Base-by-base conservation (phyloP, 345 rosid species). In the Corchorus olitorius region DNA sequence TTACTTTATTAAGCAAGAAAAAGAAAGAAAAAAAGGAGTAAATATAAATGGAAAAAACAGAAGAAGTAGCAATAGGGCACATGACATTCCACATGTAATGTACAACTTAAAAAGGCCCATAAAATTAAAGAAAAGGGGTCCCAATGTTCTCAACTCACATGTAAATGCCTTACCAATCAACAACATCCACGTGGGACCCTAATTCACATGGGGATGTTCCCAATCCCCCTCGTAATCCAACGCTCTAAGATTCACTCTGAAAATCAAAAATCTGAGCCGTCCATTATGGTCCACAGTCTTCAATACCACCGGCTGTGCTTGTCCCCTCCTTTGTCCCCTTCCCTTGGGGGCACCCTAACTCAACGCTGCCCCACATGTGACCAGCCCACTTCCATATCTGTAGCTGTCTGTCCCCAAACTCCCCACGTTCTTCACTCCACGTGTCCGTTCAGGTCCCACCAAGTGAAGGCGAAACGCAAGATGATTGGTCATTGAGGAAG, bases 241-340 rank as follows among this genome's bases (percentile, higher is more conserved):
- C 85, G 83, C 9, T 66, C 65, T 45, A 20, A 41, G 74, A 56
- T 72, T 43, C 60, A 22, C 75, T 3, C 52, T 34, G 15, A 12
- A 5, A 4, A 48, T 20, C 66, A 9, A 27, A 3, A 45, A 80
- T 86, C 80, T 54, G 39, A 22, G 17, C 89, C 84, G 82, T 83
- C 64, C 54, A 63, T n/a, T 19, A 74, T 16, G 80, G 78, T 72
- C 88, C 91, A 74, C 77, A 68, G 62, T 49, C 20, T 77, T 83
- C 79, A 83, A 79, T 74, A 46, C 70, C 78, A 8, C 72, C 34
- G 84, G 80, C 73, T 69, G 65, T 78, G 74, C 15, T 41, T 90
- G 91, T 90, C 86, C 76, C 76, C 86, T 17, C n/a, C 78, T 4
- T 37, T 88, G 93, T 83, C 84, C 79, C 89, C 87, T 71, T 53